phyloP scores from a whole-genome alignment of 345 rosid species.

The Eucalyptus curtisii region DNA sequence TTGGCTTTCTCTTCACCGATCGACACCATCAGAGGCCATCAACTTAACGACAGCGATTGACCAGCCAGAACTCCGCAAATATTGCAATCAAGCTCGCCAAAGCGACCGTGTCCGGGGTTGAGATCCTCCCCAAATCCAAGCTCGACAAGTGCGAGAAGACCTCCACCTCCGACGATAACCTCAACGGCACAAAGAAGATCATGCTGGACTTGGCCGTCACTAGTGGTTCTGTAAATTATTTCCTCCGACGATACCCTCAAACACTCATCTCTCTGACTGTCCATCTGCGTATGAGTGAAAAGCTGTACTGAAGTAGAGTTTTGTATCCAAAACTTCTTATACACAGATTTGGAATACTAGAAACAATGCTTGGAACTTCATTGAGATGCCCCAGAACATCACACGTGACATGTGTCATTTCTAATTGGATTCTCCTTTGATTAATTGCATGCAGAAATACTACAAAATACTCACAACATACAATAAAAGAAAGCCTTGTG shows the following conservation, averaged over 20 bases:
- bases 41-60: neutral
- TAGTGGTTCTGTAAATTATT: slow-evolving; percentile 36
- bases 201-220: slow-evolving; percentile 51
- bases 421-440: accelerated
- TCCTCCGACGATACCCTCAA: neutral
- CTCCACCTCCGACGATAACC: slow-evolving; percentile 1
- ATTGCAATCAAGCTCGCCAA: neutral
- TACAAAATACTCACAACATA: no score
- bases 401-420: accelerated
- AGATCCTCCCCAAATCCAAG: slow-evolving; percentile 63
- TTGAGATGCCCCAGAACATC: neutral
- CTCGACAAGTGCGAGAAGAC: slow-evolving; percentile 44
- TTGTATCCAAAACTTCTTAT: neutral
- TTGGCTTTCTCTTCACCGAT: neutral
- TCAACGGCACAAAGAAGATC: slow-evolving; percentile 48
- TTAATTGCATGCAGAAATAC: neutral
- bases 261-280: neutral
- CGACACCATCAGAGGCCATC: neutral
- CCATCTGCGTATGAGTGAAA: neutral
- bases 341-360: accelerated
- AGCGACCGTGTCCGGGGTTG: neutral
- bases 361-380: accelerated
- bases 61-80: neutral
- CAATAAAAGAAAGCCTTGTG: no score
- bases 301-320: neutral